Evolutionary conservation across 1,284 basidiomycete species (phyloP).

Genomic region (Thelephora terrestris): DNA sequence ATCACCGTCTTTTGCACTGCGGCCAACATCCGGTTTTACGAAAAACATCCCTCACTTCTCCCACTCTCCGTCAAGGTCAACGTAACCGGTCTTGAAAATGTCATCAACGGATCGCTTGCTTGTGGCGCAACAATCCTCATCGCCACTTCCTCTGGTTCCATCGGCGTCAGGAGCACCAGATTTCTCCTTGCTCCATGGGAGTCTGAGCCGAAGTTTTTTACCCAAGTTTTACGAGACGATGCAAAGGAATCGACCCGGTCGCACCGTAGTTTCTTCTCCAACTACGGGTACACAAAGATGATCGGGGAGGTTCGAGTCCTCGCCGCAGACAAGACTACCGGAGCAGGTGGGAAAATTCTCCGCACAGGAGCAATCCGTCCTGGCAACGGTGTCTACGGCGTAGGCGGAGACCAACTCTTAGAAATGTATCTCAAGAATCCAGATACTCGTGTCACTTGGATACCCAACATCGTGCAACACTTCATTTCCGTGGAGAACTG

Average conservation of each 20-base stretch:
- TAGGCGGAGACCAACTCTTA: constrained; percentile 59
- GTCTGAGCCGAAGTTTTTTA: constrained; percentile 37
- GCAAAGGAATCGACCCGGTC: constrained; percentile 33
- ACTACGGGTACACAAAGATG: constrained; percentile 54
- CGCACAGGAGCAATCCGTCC: constrained; percentile 64
- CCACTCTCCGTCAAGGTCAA: constrained; percentile 50
- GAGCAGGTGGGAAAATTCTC: constrained; percentile 23
- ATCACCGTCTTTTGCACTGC: constrained; percentile 66
- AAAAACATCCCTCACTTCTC: constrained; percentile 41
- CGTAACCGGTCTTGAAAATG: constrained; percentile 51
- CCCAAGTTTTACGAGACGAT: constrained; percentile 51
- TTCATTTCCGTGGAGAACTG: constrained; percentile 68
- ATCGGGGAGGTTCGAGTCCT: constrained; percentile 46
- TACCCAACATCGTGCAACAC: constrained; percentile 43
- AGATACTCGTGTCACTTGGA: constrained; percentile 33
- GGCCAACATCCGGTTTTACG: constrained; percentile 67
- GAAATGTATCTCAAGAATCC: constrained; percentile 46
- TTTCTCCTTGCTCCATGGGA: constrained; percentile 69
- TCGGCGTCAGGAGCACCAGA: constrained; percentile 40
- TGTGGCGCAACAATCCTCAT: constrained; percentile 42
- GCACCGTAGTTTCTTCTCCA: constrained; percentile 56
- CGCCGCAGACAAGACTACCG: constrained; percentile 35
- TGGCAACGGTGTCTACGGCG: constrained; percentile 65
- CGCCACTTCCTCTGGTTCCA: constrained; percentile 54
- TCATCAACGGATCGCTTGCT: constrained; percentile 36